These are phyloP conservation scores for Pneumocystis sp. DNA, from an alignment of 1,139 yeast species.

Conservation along the genomic window DNA sequence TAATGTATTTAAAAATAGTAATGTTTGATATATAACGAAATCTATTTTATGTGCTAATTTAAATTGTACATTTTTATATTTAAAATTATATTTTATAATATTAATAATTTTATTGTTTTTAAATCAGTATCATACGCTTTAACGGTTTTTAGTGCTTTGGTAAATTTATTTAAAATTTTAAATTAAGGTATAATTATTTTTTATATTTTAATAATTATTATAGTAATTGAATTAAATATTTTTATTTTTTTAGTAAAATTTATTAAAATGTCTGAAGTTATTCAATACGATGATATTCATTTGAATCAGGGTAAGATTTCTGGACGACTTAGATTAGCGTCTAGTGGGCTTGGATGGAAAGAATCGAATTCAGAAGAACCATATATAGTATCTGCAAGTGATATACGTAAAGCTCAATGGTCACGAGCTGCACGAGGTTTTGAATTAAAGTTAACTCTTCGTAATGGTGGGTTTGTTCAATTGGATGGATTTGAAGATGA, in stretches of 20 bases:
- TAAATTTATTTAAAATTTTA: background rate
- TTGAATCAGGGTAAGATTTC: slow-evolving; percentile 68
- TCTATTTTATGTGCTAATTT: no score
- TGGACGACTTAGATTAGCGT: slow-evolving; percentile 90
- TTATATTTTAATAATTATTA: background rate
- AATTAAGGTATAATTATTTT: background rate
- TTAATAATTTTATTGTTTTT: background rate
- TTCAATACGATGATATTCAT: slow-evolving; percentile 72
- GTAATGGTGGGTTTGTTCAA: slow-evolving; percentile 70
- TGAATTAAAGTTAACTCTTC: slow-evolving; percentile 78
- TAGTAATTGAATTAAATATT: background rate
- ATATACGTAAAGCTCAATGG: slow-evolving; percentile 71
- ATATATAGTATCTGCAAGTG: slow-evolving; percentile 71
- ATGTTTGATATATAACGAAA: no score
- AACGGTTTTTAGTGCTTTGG: background rate
- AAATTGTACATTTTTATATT: no score
- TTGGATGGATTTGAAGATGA: slow-evolving; percentile 82
- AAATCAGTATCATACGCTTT: background rate
- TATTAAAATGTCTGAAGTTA: slow-evolving; percentile 15
- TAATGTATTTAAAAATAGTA: background rate
- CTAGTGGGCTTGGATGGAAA: slow-evolving; percentile 95
- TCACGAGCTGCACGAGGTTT: slow-evolving; percentile 86
- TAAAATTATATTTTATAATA: no score
- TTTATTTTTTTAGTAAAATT: background rate
- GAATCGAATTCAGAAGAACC: slow-evolving; percentile 37